Percentiles rank a stretch among this genome's conserved stretches.
Conservation (phyloP, 169 alveolate genomes). For the Plasmodium ovale region DNA sequence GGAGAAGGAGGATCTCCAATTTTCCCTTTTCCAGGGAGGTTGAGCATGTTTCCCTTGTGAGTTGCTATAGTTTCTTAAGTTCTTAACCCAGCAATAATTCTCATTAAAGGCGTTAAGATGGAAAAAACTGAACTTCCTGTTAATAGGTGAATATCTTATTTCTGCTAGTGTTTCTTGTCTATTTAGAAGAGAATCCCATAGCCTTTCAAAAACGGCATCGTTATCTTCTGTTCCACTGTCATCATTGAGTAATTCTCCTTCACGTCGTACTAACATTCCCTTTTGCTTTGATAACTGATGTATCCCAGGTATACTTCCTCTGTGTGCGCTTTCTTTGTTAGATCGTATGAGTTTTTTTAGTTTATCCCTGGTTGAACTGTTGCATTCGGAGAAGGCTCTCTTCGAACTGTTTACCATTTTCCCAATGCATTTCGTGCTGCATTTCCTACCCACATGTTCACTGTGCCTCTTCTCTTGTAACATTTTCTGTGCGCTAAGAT, state of each 20-base stretch:
- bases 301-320: not conserved
- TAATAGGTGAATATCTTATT: not conserved
- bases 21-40: not conserved
- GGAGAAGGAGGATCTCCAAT: not conserved
- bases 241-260: not conserved
- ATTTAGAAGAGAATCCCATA: not conserved
- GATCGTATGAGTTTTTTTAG: not conserved
- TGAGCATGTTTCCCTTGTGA: not conserved
- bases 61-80: conserved; percentile 30
- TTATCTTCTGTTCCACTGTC: not conserved
- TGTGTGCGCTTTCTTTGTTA: not conserved
- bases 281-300: not conserved
- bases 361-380: not conserved
- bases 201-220: not conserved
- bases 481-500: conserved; percentile 34
- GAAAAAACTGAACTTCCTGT: conserved; percentile 11
- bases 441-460: not conserved
- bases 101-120: conserved; percentile 28
- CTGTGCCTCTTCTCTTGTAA: conserved; percentile 15
- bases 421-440: not conserved
- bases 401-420: not conserved
- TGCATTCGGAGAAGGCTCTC: not conserved
- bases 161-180: not conserved
- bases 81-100: conserved; percentile 45
- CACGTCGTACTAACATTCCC: not conserved